Conservation (phyloP, 2,329 filamentous ascomycete species). For the Diplodia corticola region DNA sequence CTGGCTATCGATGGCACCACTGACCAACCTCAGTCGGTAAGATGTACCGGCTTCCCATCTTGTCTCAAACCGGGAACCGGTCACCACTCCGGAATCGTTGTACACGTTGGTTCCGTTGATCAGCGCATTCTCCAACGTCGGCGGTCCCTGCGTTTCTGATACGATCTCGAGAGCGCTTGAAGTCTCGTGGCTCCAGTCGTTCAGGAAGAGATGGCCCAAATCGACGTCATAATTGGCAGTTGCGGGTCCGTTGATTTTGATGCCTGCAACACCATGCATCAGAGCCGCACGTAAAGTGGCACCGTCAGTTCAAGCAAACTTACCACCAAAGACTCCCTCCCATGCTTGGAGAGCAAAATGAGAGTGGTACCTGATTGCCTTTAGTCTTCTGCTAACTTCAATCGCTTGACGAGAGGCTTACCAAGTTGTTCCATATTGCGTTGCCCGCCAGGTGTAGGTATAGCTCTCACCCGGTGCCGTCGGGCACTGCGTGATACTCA, state of each 20-base stretch:
- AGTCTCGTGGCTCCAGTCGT: constrained; percentile 38
- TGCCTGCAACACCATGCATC: constrained; percentile 26
- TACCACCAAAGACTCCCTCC: constrained; percentile 36
- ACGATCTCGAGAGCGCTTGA: not conserved
- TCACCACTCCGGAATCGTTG: constrained; percentile 19
- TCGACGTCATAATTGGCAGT: constrained; percentile 42
- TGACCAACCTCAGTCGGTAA: constrained; percentile 62
- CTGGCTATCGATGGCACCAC: constrained; percentile 43
- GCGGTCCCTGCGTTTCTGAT: constrained; percentile 15
- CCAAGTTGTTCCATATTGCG: constrained; percentile 38
- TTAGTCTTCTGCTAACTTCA: not conserved
- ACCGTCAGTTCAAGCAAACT: not conserved
- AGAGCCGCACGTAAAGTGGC: not conserved
- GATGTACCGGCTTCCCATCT: constrained; percentile 49
- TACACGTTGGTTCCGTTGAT: constrained; percentile 49
- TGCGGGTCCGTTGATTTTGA: constrained; percentile 43
- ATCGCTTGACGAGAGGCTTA: not conserved
- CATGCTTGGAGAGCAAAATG: constrained; percentile 35
- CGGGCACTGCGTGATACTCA: constrained; percentile 46
- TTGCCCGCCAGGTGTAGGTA: constrained; percentile 58
- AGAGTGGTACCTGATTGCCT: constrained; percentile 30
- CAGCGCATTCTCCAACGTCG: constrained; percentile 47
- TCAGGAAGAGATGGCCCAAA: constrained; percentile 41
- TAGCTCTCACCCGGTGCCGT: constrained; percentile 30
- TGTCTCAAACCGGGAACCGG: constrained; percentile 32